Evolutionary conservation across 345 rosid genomes (phyloP).

Genomic region (Eucalyptus rudis): DNA sequence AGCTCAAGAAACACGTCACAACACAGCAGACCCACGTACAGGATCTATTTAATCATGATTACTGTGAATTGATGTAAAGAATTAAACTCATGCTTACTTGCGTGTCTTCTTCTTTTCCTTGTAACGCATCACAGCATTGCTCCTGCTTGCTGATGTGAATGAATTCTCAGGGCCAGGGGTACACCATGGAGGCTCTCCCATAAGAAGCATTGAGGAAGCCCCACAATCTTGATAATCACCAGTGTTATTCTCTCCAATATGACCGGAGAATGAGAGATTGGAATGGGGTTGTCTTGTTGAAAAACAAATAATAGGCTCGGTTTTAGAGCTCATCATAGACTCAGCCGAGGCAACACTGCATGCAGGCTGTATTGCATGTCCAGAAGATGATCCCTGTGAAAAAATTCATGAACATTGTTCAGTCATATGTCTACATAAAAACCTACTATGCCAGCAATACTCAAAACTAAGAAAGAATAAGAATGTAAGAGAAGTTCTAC

Average conservation of each 20-base stretch:
- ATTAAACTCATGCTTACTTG: conserved; percentile 30
- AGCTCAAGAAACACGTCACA: neutral
- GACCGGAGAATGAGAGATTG: conserved; percentile 80
- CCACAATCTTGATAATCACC: conserved; percentile 94
- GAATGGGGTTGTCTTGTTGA: conserved; percentile 42
- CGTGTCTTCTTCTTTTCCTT: conserved; percentile 94
- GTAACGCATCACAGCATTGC: conserved; percentile 84
- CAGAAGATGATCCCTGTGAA: conserved; percentile 41
- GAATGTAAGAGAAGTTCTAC: neutral
- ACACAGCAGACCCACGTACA: neutral
- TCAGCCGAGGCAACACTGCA: conserved; percentile 79
- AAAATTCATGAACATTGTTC: neutral
- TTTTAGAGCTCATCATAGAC: conserved; percentile 79
- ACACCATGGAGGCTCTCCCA: conserved; percentile 92
- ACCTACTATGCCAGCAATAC: neutral
- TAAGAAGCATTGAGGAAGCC: conserved; percentile 58
- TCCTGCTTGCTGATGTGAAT: conserved; percentile 46
- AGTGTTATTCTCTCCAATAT: conserved; percentile 70
- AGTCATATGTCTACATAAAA: neutral
- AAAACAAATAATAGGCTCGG: conserved; percentile 70
- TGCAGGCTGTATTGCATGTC: conserved; percentile 48
- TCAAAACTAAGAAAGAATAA: neutral
- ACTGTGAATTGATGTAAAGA: neutral
- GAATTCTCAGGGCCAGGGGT: conserved; percentile 53
- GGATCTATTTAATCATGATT: neutral